A percentile compares a stretch with the other conserved stretches of the same genome.
These are phyloP conservation scores for Colletotrichum navitas DNA, from an alignment of 2,329 filamentous ascomycete genomes.

Conservation along the genomic window DNA sequence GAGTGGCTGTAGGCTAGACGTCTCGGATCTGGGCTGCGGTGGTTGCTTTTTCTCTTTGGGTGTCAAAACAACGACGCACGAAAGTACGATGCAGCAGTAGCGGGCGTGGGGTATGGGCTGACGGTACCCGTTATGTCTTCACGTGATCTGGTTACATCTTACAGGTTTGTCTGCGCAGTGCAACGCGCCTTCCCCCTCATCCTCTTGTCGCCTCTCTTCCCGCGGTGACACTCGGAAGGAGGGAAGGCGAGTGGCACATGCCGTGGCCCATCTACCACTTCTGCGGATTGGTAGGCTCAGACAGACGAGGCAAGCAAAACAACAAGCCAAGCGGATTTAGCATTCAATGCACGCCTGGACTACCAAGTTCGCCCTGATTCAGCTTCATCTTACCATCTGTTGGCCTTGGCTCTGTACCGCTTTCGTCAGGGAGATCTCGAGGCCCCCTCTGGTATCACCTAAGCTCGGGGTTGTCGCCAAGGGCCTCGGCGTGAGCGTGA, in stretches of 20 bases:
- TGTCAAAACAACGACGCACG: background rate
- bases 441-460: background rate
- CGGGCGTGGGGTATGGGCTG: background rate
- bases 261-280: background rate
- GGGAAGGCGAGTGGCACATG: background rate
- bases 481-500: background rate
- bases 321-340: background rate
- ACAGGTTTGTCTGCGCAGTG: background rate
- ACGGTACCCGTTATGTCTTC: background rate
- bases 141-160: background rate
- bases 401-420: background rate
- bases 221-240: background rate
- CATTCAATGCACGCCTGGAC: too few relatives aligned
- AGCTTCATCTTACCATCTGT: background rate
- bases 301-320: conserved; percentile 1
- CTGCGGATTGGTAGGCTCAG: background rate
- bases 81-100: conserved; percentile 16
- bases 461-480: background rate
- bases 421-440: conserved; percentile 13
- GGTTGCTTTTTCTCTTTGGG: background rate
- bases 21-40: background rate
- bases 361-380: too few relatives aligned
- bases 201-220: background rate
- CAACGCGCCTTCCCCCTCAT: background rate
- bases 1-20: background rate